Evolutionary conservation across 805 yeast species (phyloP).

Genomic region (Metschnikowia kunwiensis): DNA sequence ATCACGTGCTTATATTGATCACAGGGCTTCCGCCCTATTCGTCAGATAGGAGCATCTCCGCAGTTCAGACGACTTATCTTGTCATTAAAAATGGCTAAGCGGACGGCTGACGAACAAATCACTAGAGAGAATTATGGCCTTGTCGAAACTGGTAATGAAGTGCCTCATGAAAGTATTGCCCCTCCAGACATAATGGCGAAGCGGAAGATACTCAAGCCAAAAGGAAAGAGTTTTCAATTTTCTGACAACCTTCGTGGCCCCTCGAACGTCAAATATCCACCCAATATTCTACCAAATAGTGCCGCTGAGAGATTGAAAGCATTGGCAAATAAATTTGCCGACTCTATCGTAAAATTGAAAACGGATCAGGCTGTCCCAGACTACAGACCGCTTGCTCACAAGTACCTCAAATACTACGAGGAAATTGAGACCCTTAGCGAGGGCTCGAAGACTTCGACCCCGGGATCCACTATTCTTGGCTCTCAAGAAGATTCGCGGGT

Average conservation of each 20-base stretch:
- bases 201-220: conserved; percentile 67
- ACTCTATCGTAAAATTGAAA: conserved; percentile 43
- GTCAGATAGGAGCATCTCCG: too few species aligned
- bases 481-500: too few species aligned
- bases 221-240: conserved; percentile 21
- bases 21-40: conserved; percentile 18
- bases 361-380: conserved; percentile 49
- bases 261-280: too few species aligned
- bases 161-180: conserved; percentile 30
- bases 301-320: conserved; percentile 57
- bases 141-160: conserved; percentile 34
- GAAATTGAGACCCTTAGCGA: conserved; percentile 34
- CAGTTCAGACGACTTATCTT: too few species aligned
- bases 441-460: too few species aligned
- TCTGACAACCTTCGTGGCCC: neutral
- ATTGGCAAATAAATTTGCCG: conserved; percentile 57
- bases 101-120: conserved; percentile 65
- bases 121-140: conserved; percentile 44
- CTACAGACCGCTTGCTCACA: conserved; percentile 52
- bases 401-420: conserved; percentile 54
- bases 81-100: conserved; percentile 51
- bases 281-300: too few species aligned
- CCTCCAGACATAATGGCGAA: conserved; percentile 59
- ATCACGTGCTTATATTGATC: neutral
- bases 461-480: too few species aligned